Base-by-base conservation (phyloP, 179 eudicot genomes). In the Spergularia azorica region DNA sequence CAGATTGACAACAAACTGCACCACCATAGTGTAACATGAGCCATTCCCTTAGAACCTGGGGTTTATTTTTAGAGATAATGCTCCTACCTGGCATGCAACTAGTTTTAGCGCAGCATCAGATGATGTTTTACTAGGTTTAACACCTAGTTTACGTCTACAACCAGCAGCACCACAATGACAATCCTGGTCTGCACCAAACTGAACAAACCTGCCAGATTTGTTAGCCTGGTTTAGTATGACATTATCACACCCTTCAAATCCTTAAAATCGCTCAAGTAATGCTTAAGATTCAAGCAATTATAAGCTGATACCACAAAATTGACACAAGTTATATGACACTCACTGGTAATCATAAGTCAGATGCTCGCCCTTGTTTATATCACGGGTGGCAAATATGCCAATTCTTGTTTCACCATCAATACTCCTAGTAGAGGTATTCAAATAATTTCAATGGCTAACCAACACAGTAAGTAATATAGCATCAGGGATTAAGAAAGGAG, bases 101-200 rank as follows among this genome's bases (percentile, higher is more conserved):
- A 91, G 74, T 82, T 90, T 90, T 68, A 91, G 81, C 76, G 98
- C 86, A 75, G 90, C 91, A 87, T 91, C 97, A 62, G 97, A 93
- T 70, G 96, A 86, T 71, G 89, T 93, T 82, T 93, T 95, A 85
- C 80, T 91, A 78, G 94, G 90, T 79, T 90, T 95, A 79, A 89
- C 97, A 72, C 99, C 99, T 81, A 95, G 90, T 86, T 93, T 94
- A 67, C 79, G 90, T 81, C 98, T 92, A 82, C 99, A 95, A 70
- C 90, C 87, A 79, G 54, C 80, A 77, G 99, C 97, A 76, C 98
- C 98, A 83, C 99, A 95, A 79, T 90, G 83, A 82, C 99, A 95
- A 85, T 89, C 90, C 84, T 95, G 99, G 88, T 95, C 99, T 67
- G 99, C 99, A 79, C 99, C 99, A 88, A 95, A 95, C 76, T 95